Conservation (phyloP, 2,329 filamentous ascomycete genomes). For the Diaporthe sp. region DNA sequence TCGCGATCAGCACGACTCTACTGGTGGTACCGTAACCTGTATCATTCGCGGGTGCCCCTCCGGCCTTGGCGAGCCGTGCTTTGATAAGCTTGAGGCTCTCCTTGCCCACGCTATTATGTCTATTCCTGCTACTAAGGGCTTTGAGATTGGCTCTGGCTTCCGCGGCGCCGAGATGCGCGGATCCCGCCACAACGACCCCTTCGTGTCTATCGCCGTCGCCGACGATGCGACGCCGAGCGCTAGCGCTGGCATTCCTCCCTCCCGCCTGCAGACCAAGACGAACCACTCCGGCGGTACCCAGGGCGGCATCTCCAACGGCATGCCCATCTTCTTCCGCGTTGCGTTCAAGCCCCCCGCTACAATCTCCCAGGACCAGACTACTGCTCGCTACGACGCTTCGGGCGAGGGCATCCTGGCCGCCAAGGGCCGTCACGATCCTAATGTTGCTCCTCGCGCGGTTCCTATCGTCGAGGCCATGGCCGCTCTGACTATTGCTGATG, state of each 20-base stretch:
- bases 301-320: conserved; percentile 94
- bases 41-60: conserved; percentile 78
- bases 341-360: conserved; percentile 96
- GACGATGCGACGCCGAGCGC: conserved; percentile 37
- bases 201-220: conserved; percentile 69
- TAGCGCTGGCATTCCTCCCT: conserved; percentile 58
- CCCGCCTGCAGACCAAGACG: conserved; percentile 84
- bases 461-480: conserved; percentile 95
- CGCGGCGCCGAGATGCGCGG: conserved; percentile 86
- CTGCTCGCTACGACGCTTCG: conserved; percentile 80
- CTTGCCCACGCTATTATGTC: conserved; percentile 94
- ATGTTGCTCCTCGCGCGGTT: conserved; percentile 88
- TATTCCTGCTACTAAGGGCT: conserved; percentile 95
- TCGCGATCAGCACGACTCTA: conserved; percentile 84
- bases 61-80: conserved; percentile 91
- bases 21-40: conserved; percentile 96
- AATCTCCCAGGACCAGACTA: conserved; percentile 88
- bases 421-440: conserved; percentile 95
- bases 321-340: conserved; percentile 92
- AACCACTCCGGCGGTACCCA: conserved; percentile 97
- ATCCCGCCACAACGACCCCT: conserved; percentile 92
- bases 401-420: conserved; percentile 82
- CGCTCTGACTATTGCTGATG: conserved; percentile 58
- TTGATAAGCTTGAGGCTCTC: conserved; percentile 93
- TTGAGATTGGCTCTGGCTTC: conserved; percentile 95